These are phyloP conservation scores for Monoraphidium neglectum DNA, from an alignment of 139 green algal genomes.

Conservation along the genomic window DNA sequence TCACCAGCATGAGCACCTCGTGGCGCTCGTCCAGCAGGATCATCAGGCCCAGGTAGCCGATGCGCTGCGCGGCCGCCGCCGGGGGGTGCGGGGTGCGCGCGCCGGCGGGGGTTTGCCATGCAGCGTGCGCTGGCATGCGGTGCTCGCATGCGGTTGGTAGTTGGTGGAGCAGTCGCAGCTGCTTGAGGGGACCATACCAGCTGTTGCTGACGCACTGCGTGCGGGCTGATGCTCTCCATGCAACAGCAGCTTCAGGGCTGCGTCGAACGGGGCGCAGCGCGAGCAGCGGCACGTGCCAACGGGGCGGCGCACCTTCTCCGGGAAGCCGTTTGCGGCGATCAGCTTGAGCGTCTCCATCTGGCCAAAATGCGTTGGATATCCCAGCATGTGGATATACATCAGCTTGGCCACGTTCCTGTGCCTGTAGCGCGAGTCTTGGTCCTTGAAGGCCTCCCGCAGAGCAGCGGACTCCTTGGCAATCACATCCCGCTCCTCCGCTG, in stretches of 20 bases:
- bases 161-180: too few relatives aligned
- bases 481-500: conserved; percentile 94
- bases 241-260: too few relatives aligned
- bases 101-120: too few relatives aligned
- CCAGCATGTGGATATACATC: conserved; percentile 99
- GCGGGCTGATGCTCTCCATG: too few relatives aligned
- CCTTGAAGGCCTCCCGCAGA: conserved; percentile 86
- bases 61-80: too few relatives aligned
- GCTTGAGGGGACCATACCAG: too few relatives aligned
- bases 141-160: too few relatives aligned
- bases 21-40: conserved; percentile 97
- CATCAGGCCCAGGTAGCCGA: conserved; percentile 98
- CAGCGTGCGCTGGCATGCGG: too few relatives aligned
- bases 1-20: conserved; percentile 99
- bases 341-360: conserved; percentile 99
- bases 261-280: too few relatives aligned
- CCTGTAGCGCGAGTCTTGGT: conserved; percentile 69
- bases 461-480: conserved; percentile 96
- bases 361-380: conserved; percentile 98
- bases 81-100: too few relatives aligned
- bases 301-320: conserved; percentile 89
- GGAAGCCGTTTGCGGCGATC: conserved; percentile 80
- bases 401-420: conserved; percentile 98
- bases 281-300: too few relatives aligned
- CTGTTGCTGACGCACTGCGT: too few relatives aligned